Evolutionary conservation across 495 filamentous ascomycete genomes (phyloP).

Genomic region (Aspergillus olivimuriae): DNA sequence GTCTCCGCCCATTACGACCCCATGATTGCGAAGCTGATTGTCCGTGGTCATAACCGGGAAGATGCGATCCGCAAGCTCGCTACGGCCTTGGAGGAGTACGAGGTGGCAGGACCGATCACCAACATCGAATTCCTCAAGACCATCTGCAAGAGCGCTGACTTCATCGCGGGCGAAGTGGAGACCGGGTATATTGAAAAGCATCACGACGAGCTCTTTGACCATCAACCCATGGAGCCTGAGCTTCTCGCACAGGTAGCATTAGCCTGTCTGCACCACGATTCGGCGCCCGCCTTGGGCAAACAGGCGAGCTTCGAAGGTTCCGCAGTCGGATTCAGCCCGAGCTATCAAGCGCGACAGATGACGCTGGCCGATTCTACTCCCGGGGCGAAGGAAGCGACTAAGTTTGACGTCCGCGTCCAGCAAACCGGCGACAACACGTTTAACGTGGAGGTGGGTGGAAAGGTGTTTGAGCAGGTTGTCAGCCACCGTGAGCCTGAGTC

Average conservation of each 20-base stretch:
- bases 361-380: slow-evolving; percentile 41
- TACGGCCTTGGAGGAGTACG: slow-evolving; percentile 79
- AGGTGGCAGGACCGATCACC: slow-evolving; percentile 85
- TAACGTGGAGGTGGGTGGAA: slow-evolving; percentile 55
- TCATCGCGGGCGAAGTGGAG: slow-evolving; percentile 84
- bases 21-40: slow-evolving; percentile 98
- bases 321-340: slow-evolving; percentile 46
- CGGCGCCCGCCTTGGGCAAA: slow-evolving; percentile 12
- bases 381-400: slow-evolving; percentile 22
- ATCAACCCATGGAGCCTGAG: slow-evolving; percentile 50
- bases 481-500: slow-evolving; percentile 34
- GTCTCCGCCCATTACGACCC: slow-evolving; percentile 96
- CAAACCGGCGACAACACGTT: slow-evolving; percentile 59
- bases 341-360: slow-evolving; percentile 49
- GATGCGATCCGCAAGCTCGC: slow-evolving; percentile 78
- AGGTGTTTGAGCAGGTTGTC: slow-evolving; percentile 37
- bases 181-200: slow-evolving; percentile 94
- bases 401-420: slow-evolving; percentile 58
- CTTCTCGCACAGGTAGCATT: slow-evolving; percentile 80
- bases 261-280: slow-evolving; percentile 50
- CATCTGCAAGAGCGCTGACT: slow-evolving; percentile 71
- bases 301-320: slow-evolving; percentile 21
- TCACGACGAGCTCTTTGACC: slow-evolving; percentile 62
- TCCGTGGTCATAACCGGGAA: slow-evolving; percentile 70
- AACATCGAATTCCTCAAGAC: slow-evolving; percentile 96